Evolutionary conservation across 768 basidiomycete species (phyloP).

Genomic region (Chalciporus pseudorubinellus): DNA sequence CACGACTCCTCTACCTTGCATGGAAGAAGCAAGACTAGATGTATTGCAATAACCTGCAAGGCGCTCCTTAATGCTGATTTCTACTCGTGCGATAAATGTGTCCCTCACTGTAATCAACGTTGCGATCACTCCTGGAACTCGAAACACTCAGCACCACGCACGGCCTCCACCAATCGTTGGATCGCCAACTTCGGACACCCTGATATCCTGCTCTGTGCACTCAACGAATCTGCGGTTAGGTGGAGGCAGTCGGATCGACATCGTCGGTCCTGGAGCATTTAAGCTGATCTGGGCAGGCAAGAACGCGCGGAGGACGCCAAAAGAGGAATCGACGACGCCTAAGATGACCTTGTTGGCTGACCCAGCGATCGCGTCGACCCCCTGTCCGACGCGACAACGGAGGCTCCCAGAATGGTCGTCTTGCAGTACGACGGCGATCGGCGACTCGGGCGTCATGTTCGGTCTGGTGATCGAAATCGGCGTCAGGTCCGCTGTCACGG

Average conservation of each 20-base stretch:
- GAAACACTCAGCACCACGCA: slow-evolving; percentile 54
- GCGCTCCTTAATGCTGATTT: too few relatives aligned
- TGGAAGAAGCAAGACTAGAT: too few relatives aligned
- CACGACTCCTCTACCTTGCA: too few relatives aligned
- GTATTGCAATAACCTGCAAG: too few relatives aligned
- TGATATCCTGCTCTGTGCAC: slow-evolving; percentile 72
- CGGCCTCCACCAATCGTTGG: slow-evolving; percentile 67
- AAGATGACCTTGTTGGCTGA: slow-evolving; percentile 75
- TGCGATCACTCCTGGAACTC: slow-evolving; percentile 37
- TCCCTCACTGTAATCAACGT: too few relatives aligned
- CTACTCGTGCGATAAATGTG: too few relatives aligned
- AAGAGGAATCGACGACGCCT: slow-evolving; percentile 88
- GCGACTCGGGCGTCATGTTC: slow-evolving; percentile 43
- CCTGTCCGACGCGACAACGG: slow-evolving; percentile 76
- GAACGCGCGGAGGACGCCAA: slow-evolving; percentile 82
- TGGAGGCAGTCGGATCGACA: slow-evolving; percentile 47
- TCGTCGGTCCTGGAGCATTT: slow-evolving; percentile 35
- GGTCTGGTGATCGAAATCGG: slow-evolving; percentile 73
- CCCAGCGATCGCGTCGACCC: slow-evolving; percentile 76
- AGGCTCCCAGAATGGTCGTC: slow-evolving; percentile 54
- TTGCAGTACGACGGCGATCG: slow-evolving; percentile 34
- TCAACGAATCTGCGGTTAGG: slow-evolving; percentile 72
- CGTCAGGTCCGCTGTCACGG: slow-evolving; percentile 74
- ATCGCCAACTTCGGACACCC: slow-evolving; percentile 75
- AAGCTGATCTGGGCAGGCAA: slow-evolving; percentile 46